Percentiles rank a stretch among this genome's conserved stretches.
phyloP scores from a whole-genome alignment of 495 filamentous ascomycete species.

The Hypoxylon perforatum region DNA sequence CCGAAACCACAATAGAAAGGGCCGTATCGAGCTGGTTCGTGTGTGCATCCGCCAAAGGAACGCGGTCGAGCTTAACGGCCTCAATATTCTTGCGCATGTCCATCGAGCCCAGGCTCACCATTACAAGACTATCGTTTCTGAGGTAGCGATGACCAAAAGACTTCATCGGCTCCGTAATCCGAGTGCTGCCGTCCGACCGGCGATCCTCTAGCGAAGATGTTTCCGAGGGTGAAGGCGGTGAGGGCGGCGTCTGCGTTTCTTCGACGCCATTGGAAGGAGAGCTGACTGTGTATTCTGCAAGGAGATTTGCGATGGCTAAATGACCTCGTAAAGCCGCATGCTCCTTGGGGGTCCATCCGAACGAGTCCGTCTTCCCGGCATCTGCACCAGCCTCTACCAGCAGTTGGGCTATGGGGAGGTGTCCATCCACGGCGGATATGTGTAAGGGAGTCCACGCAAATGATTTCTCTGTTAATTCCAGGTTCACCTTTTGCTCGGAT shows the following conservation, averaged over 20 bases:
- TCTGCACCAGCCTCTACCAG: conserved; percentile 82
- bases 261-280: conserved; percentile 28
- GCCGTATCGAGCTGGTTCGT: conserved; percentile 94
- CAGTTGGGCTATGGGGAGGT: conserved; percentile 72
- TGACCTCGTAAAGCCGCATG: conserved; percentile 92
- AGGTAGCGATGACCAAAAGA: conserved; percentile 97
- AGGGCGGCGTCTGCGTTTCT: conserved; percentile 47
- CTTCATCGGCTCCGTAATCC: conserved; percentile 80
- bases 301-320: conserved; percentile 75
- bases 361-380: conserved; percentile 77
- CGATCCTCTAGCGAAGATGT: conserved; percentile 63
- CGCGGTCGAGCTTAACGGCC: conserved; percentile 87
- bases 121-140: conserved; percentile 84
- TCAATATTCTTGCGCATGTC: conserved; percentile 84
- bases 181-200: conserved; percentile 54
- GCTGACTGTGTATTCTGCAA: conserved; percentile 55
- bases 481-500: conserved; percentile 73
- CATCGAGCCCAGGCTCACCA: conserved; percentile 94
- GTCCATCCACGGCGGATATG: conserved; percentile 88
- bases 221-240: conserved; percentile 59
- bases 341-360: conserved; percentile 95
- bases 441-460: conserved; percentile 96
- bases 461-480: conserved; percentile 82
- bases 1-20: conserved; percentile 91
- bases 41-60: conserved; percentile 87